These are phyloP conservation scores for Heimioporus sp. DNA, from an alignment of 768 basidiomycete genomes.

Conservation along the genomic window DNA sequence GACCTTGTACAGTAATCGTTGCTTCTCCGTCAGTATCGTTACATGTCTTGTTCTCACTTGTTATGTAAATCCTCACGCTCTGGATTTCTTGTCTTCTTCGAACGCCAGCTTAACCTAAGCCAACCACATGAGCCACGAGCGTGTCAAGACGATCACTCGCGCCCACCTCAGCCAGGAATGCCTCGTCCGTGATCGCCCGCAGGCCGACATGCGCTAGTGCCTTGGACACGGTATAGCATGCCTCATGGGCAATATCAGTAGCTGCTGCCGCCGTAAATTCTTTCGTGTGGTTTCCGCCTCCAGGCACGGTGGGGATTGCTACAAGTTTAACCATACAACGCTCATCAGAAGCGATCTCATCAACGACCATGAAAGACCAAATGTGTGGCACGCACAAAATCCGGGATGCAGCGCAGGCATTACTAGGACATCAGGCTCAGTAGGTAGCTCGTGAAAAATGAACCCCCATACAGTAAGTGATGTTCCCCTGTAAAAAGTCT, in stretches of 20 bases:
- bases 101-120: no score
- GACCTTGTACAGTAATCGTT: background rate
- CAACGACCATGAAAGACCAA: background rate
- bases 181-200: constrained; percentile 65
- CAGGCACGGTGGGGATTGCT: constrained; percentile 73
- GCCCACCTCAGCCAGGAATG: constrained; percentile 55
- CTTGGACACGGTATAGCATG: constrained; percentile 65
- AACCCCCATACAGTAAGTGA: constrained; percentile 60
- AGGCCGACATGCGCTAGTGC: constrained; percentile 70
- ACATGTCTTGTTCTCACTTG: no score
- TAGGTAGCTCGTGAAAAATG: background rate
- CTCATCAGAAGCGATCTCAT: background rate
- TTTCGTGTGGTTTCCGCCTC: constrained; percentile 78
- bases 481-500: constrained; percentile 38
- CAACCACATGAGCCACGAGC: background rate
- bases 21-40: no score
- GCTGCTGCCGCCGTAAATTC: constrained; percentile 66
- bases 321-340: background rate
- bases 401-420: constrained; percentile 74
- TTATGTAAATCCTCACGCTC: no score
- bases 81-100: no score
- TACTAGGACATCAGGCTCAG: constrained; percentile 28
- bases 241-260: constrained; percentile 59
- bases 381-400: constrained; percentile 37
- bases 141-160: background rate